Conservation (phyloP, 2,329 filamentous ascomycete species). For the Cryoendolithus antarcticus region DNA sequence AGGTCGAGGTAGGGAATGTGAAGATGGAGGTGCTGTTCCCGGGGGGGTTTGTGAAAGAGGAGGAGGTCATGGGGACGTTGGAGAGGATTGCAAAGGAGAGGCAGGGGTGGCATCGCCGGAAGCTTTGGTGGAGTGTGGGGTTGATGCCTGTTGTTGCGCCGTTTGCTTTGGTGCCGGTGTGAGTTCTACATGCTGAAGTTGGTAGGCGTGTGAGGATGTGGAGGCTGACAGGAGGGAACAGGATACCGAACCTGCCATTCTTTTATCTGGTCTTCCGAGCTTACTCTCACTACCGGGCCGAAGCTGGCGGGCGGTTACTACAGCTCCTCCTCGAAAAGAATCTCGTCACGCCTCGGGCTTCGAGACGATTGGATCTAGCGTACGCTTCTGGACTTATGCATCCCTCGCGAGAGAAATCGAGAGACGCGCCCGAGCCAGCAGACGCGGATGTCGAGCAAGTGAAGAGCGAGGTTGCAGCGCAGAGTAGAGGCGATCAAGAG, state of each 20-base stretch:
- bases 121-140: slow-evolving; percentile 67
- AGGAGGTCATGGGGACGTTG: slow-evolving; percentile 39
- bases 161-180: slow-evolving; percentile 76
- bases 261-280: slow-evolving; percentile 89
- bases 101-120: slow-evolving; percentile 62
- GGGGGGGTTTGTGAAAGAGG: slow-evolving; percentile 50
- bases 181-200: slow-evolving; percentile 28
- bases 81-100: slow-evolving; percentile 64
- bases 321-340: slow-evolving; percentile 67
- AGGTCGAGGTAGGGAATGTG: slow-evolving; percentile 49
- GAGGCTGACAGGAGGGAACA: slow-evolving; percentile 23
- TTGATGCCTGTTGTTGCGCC: slow-evolving; percentile 76
- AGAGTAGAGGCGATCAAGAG: slow-evolving; percentile 28
- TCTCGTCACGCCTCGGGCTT: slow-evolving; percentile 54
- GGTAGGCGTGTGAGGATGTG: background rate
- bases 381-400: slow-evolving; percentile 48
- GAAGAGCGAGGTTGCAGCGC: slow-evolving; percentile 27
- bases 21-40: slow-evolving; percentile 53
- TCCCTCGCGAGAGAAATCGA: slow-evolving; percentile 27
- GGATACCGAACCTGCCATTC: slow-evolving; percentile 87
- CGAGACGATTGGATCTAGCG: slow-evolving; percentile 57
- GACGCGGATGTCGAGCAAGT: slow-evolving; percentile 27
- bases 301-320: slow-evolving; percentile 73
- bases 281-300: slow-evolving; percentile 83
- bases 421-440: slow-evolving; percentile 26